phyloP scores from a whole-genome alignment of 2,329 filamentous ascomycete genomes.

The Epichloe uncinata region DNA sequence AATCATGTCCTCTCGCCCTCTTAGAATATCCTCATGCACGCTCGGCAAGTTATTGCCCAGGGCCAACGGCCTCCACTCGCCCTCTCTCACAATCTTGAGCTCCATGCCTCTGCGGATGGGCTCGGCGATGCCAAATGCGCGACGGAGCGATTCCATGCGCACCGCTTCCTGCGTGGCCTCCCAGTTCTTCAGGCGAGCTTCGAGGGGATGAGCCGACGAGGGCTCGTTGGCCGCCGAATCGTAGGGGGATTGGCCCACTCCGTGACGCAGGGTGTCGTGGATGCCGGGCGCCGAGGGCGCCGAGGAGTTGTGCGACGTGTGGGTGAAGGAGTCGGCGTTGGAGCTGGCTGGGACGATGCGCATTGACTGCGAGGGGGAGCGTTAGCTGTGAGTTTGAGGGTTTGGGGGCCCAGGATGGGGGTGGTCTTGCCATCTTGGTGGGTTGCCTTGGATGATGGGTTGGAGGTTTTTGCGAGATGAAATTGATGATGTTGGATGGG shows the following conservation, averaged over 20 bases:
- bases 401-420: neutral
- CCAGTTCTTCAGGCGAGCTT: constrained; percentile 81
- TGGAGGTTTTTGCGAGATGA: constrained; percentile 1
- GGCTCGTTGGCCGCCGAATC: constrained; percentile 33
- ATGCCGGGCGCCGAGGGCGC: constrained; percentile 88
- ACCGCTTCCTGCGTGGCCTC: constrained; percentile 74
- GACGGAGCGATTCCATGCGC: constrained; percentile 79
- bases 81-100: constrained; percentile 69
- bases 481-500: neutral
- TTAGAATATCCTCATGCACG: constrained; percentile 82
- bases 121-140: constrained; percentile 84
- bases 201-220: constrained; percentile 69
- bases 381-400: constrained; percentile 6
- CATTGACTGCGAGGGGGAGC: constrained; percentile 51
- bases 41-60: constrained; percentile 47
- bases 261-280: constrained; percentile 82
- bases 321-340: constrained; percentile 53
- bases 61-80: constrained; percentile 65
- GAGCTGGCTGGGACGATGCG: constrained; percentile 66
- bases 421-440: constrained; percentile 34
- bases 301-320: constrained; percentile 45
- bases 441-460: constrained; percentile 2
- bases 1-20: constrained; percentile 62
- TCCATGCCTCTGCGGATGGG: constrained; percentile 91
- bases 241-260: constrained; percentile 52